Percentiles rank a stretch among this genome's conserved stretches.
phyloP scores from a whole-genome alignment of 1,284 basidiomycete genomes.

The Ustilago loliicola region DNA sequence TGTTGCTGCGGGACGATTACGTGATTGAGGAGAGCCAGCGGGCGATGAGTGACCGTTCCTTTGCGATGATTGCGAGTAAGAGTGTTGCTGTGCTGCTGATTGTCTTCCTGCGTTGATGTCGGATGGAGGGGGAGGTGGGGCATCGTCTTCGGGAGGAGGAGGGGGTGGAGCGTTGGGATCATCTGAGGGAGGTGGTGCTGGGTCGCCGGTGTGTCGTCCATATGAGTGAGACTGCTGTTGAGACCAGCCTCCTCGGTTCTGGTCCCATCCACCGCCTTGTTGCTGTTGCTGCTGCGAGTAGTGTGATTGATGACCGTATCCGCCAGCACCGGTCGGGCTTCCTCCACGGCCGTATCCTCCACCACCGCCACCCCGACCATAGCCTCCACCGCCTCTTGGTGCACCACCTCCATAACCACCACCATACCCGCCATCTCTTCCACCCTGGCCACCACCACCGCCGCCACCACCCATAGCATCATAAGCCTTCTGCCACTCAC shows the following conservation, averaged over 20 bases:
- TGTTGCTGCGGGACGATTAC: conserved; percentile 6
- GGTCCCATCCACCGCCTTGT: conserved; percentile 21
- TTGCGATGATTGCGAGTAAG: conserved; percentile 6
- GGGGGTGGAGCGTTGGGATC: conserved; percentile 45
- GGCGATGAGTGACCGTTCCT: conserved; percentile 15
- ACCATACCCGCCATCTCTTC: conserved; percentile 12
- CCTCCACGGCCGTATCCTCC: conserved; percentile 4
- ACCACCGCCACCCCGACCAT: conserved; percentile 9
- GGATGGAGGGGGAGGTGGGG: conserved; percentile 51
- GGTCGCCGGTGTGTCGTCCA: conserved; percentile 22
- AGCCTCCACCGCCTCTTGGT: conserved; percentile 15
- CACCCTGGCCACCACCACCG: conserved; percentile 16
- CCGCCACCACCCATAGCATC: conserved; percentile 30
- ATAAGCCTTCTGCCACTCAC: conserved; percentile 64
- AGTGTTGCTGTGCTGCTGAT: neutral
- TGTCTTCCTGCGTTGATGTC: conserved; percentile 22
- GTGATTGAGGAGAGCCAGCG: conserved; percentile 5
- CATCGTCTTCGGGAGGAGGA: conserved; percentile 58
- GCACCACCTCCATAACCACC: conserved; percentile 23
- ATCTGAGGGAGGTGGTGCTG: conserved; percentile 43
- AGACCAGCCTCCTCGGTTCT: conserved; percentile 22
- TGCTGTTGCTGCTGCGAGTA: conserved; percentile 34
- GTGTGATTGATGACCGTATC: conserved; percentile 29
- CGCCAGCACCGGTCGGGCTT: conserved; percentile 19
- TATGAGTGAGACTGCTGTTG: conserved; percentile 20